These are phyloP conservation scores for Lithospermum erythrorhizon DNA, from an alignment of 257 asterid species.

Conservation along the genomic window DNA sequence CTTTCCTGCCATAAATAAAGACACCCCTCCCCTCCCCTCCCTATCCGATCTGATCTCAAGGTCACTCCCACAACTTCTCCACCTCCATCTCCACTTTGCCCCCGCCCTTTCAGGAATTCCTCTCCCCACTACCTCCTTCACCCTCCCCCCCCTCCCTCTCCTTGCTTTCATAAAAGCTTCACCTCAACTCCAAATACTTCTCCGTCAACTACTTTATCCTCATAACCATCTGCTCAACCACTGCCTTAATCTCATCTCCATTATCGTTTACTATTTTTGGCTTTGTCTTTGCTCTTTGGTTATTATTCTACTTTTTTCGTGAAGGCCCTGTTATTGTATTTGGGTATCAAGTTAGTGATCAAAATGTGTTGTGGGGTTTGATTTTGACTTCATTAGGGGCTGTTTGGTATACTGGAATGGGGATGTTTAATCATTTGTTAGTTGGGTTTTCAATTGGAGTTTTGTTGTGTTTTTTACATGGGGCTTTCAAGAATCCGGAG, in stretches of 20 bases:
- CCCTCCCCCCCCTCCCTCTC: too few species aligned
- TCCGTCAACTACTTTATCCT: conserved; percentile 45
- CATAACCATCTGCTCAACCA: not conserved
- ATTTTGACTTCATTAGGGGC: conserved; percentile 21
- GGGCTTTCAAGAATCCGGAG: conserved; percentile 51
- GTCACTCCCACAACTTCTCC: too few species aligned
- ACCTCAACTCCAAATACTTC: conserved; percentile 46
- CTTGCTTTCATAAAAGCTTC: too few species aligned
- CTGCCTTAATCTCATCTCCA: conserved; percentile 30
- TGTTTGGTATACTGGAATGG: conserved; percentile 39
- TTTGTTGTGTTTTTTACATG: conserved; percentile 34
- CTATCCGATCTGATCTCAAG: too few species aligned
- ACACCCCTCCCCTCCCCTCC: too few species aligned
- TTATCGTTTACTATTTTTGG: conserved; percentile 29
- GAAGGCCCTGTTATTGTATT: conserved; percentile 57
- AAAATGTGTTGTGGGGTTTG: conserved; percentile 33
- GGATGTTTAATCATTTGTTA: conserved; percentile 24
- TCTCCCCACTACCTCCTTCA: too few species aligned
- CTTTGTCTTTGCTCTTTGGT: conserved; percentile 43
- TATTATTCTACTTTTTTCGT: conserved; percentile 51
- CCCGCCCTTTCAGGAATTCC: too few species aligned
- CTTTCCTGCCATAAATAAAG: too few species aligned
- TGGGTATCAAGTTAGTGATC: conserved; percentile 47
- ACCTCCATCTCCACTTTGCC: too few species aligned
- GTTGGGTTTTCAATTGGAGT: conserved; percentile 49